Evolutionary conservation across 768 basidiomycete species (phyloP).

Genomic region (Leccinum barrowsii): DNA sequence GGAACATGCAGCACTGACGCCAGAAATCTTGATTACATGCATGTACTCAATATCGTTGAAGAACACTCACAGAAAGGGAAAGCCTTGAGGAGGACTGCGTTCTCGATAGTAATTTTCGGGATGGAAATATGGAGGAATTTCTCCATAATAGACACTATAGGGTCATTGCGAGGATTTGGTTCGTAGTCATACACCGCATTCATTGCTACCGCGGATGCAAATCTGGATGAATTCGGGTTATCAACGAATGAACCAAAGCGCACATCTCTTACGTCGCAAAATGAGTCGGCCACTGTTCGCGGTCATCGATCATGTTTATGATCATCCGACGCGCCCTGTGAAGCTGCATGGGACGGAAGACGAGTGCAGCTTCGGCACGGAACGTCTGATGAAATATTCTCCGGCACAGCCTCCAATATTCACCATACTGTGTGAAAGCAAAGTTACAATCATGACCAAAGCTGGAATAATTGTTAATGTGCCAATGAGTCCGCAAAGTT

Average conservation of each 20-base stretch:
- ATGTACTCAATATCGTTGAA: neutral
- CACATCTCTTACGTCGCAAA: neutral
- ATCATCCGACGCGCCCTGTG: slow-evolving; percentile 10
- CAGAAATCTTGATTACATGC: neutral
- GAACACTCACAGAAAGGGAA: neutral
- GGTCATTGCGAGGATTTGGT: neutral
- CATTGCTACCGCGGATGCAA: slow-evolving; percentile 30
- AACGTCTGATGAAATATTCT: slow-evolving; percentile 22
- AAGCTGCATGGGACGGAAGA: slow-evolving; percentile 18
- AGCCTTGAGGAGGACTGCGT: neutral
- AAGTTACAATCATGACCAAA: neutral
- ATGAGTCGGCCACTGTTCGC: neutral
- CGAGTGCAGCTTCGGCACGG: slow-evolving; percentile 1
- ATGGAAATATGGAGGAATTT: neutral
- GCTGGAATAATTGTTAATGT: neutral
- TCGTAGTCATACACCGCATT: slow-evolving; percentile 4
- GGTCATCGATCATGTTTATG: slow-evolving; percentile 9
- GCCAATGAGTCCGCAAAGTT: neutral
- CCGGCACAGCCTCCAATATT: slow-evolving; percentile 6
- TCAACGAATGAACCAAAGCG: too few relatives aligned
- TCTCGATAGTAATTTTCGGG: neutral
- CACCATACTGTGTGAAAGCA: neutral
- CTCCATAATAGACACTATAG: neutral
- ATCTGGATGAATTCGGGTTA: slow-evolving; percentile 11
- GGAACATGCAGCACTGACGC: slow-evolving; percentile 7